Conservation (phyloP, 768 basidiomycete species). For the Chalciporus pseudorubinellus region DNA sequence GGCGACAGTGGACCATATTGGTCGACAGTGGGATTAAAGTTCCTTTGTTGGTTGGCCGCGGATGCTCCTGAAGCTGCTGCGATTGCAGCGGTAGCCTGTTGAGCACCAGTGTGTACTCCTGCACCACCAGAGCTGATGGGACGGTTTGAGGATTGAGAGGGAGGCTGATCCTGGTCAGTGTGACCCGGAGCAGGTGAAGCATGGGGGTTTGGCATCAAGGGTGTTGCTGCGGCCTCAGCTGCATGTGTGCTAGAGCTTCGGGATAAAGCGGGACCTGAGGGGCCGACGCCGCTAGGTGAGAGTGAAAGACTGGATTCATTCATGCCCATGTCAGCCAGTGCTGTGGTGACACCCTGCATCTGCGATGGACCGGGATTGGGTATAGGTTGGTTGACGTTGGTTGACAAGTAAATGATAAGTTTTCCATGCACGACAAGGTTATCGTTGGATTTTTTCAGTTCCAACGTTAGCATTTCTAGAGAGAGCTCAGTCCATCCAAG, state of each 20-base stretch:
- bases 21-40: constrained; percentile 94
- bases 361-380: constrained; percentile 80
- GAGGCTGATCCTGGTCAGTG: constrained; percentile 29
- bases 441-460: constrained; percentile 98
- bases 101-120: constrained; percentile 16
- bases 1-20: constrained; percentile 87
- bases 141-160: constrained; percentile 29
- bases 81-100: constrained; percentile 19
- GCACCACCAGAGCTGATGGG: constrained; percentile 36
- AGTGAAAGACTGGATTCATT: constrained; percentile 59
- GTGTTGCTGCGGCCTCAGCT: constrained; percentile 46
- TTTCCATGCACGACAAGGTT: constrained; percentile 97
- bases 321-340: constrained; percentile 60
- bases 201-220: constrained; percentile 40
- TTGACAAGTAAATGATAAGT: constrained; percentile 93
- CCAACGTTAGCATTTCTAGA: constrained; percentile 92
- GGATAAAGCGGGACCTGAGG: constrained; percentile 48
- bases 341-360: constrained; percentile 54
- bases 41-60: constrained; percentile 58
- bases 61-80: constrained; percentile 42
- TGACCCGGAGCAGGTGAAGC: constrained; percentile 21
- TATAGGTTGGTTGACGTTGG: constrained; percentile 83
- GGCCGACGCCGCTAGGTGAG: constrained; percentile 40
- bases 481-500: constrained; percentile 1
- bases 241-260: constrained; percentile 69